Conservation (phyloP, 2,329 filamentous ascomycete species). For the Chalara sp. region DNA sequence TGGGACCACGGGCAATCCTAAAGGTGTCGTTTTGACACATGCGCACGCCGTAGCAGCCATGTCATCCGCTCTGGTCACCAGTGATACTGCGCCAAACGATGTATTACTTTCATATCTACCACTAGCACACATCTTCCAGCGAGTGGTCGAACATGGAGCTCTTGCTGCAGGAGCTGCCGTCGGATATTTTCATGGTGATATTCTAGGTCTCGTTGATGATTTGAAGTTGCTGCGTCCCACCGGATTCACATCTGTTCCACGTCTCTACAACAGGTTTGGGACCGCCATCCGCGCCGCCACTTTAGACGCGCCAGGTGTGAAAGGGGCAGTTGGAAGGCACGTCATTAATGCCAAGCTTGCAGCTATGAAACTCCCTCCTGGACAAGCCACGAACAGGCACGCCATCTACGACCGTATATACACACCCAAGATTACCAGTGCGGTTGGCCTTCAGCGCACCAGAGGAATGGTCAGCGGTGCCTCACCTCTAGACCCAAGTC, state of each 20-base stretch:
- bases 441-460: conserved; percentile 70
- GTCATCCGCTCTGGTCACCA: conserved; percentile 49
- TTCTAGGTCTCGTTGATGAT: conserved; percentile 81
- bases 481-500: conserved; percentile 79
- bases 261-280: conserved; percentile 87
- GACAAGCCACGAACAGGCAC: conserved; percentile 73
- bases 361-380: conserved; percentile 63
- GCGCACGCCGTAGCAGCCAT: conserved; percentile 70
- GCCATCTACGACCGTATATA: conserved; percentile 80
- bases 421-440: conserved; percentile 79
- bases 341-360: conserved; percentile 76
- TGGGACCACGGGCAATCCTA: conserved; percentile 75
- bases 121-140: conserved; percentile 88
- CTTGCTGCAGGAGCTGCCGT: conserved; percentile 68
- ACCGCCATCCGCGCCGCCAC: conserved; percentile 75
- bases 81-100: conserved; percentile 46
- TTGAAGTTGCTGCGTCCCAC: conserved; percentile 81
- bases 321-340: conserved; percentile 73
- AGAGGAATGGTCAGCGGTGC: conserved; percentile 78
- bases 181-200: conserved; percentile 92
- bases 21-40: conserved; percentile 80
- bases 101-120: conserved; percentile 81
- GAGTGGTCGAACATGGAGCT: conserved; percentile 70
- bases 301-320: conserved; percentile 70
- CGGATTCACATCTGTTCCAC: conserved; percentile 79